Evolutionary conservation across 495 filamentous ascomycete species (phyloP).

Genomic region (Lichenothelia convexa): DNA sequence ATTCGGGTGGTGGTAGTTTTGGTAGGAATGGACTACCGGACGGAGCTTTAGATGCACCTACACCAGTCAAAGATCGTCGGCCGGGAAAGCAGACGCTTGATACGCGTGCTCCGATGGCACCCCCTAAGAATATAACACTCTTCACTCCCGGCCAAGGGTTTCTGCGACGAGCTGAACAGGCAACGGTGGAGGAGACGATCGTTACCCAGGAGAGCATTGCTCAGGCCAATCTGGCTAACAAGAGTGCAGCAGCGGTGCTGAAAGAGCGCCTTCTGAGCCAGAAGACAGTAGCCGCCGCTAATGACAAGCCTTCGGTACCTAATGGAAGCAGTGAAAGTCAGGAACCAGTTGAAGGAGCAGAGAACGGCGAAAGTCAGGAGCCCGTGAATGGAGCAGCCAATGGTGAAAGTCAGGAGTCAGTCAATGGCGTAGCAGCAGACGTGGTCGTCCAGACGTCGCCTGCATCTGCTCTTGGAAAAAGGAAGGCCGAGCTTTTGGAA

Average conservation of each 20-base stretch:
- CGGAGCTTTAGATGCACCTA: background rate
- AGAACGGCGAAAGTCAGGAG: conserved; percentile 1
- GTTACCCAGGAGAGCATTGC: conserved; percentile 58
- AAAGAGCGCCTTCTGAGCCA: conserved; percentile 53
- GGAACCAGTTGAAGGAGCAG: conserved; percentile 3
- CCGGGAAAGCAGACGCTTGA: conserved; percentile 8
- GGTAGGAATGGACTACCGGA: background rate
- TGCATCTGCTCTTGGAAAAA: conserved; percentile 36
- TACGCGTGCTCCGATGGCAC: conserved; percentile 6
- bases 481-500: conserved; percentile 44
- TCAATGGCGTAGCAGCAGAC: background rate
- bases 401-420: background rate
- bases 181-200: conserved; percentile 49
- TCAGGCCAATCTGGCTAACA: conserved; percentile 72
- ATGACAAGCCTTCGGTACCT: no score
- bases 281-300: background rate
- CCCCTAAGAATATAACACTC: conserved; percentile 7
- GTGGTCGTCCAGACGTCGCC: conserved; percentile 14
- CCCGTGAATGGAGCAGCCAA: conserved; percentile 1
- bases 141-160: conserved; percentile 12
- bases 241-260: conserved; percentile 77
- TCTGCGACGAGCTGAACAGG: no score
- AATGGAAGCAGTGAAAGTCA: no score
- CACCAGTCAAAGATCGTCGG: background rate
- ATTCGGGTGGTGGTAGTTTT: background rate